These are phyloP conservation scores for Aspergillus thermomutatus DNA, from an alignment of 2,329 filamentous ascomycete genomes.

Conservation along the genomic window DNA sequence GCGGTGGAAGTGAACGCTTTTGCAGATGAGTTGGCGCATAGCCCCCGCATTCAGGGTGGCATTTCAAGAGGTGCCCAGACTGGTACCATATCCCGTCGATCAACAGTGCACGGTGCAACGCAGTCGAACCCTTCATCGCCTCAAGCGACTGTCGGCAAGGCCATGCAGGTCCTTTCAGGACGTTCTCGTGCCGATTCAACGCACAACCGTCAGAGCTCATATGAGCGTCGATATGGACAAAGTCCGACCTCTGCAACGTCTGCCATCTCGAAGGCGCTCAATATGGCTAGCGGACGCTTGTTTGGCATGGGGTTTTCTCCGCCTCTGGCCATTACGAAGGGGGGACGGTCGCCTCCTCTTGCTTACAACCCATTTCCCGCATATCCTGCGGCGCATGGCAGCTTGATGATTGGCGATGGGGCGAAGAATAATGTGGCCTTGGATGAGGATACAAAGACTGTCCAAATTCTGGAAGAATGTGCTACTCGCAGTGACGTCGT, in stretches of 20 bases:
- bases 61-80: conserved; percentile 54
- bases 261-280: conserved; percentile 90
- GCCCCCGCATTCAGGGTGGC: conserved; percentile 59
- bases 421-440: conserved; percentile 57
- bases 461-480: conserved; percentile 83
- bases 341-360: conserved; percentile 45
- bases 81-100: conserved; percentile 66
- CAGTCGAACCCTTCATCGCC: conserved; percentile 68
- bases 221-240: conserved; percentile 73
- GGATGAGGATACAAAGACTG: conserved; percentile 76
- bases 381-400: conserved; percentile 71
- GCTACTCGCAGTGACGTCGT: conserved; percentile 94
- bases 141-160: conserved; percentile 63
- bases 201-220: conserved; percentile 74
- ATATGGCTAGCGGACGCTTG: conserved; percentile 73
- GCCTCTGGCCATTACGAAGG: conserved; percentile 43
- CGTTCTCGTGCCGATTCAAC: conserved; percentile 56
- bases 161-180: conserved; percentile 69
- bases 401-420: conserved; percentile 63
- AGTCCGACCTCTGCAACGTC: conserved; percentile 77
- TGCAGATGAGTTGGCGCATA: conserved; percentile 88
- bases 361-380: conserved; percentile 70
- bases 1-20: conserved; percentile 96
- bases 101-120: conserved; percentile 72
- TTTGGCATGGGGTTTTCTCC: conserved; percentile 52